These are phyloP conservation scores for Ceratobasidium sp. DNA, from an alignment of 1,284 basidiomycete genomes.

Conservation along the genomic window DNA sequence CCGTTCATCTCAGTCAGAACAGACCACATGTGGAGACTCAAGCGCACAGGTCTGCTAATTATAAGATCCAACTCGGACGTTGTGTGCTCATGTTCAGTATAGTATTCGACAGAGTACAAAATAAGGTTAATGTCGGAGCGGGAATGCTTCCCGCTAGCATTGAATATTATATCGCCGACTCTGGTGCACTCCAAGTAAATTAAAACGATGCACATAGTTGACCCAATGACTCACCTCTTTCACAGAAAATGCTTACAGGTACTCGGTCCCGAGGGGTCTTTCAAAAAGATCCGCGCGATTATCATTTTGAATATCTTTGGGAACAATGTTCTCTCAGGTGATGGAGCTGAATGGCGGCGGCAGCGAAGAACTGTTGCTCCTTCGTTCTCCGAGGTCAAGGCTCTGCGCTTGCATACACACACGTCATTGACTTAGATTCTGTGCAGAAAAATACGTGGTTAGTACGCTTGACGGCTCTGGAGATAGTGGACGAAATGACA, in stretches of 20 bases:
- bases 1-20: not conserved
- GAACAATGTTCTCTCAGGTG: slow-evolving; percentile 23
- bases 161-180: no score
- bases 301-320: slow-evolving; percentile 34
- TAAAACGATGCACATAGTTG: no score
- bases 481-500: slow-evolving; percentile 3
- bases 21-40: not conserved
- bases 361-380: slow-evolving; percentile 36
- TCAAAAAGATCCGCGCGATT: not conserved
- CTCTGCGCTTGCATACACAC: not conserved
- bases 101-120: not conserved
- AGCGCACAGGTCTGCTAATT: not conserved
- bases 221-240: not conserved
- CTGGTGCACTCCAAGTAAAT: no score
- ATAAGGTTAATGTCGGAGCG: no score
- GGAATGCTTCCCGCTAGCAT: no score
- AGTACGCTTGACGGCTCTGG: not conserved
- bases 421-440: not conserved
- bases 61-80: not conserved
- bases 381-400: slow-evolving; percentile 33
- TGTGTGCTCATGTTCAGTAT: not conserved
- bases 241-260: slow-evolving; percentile 17
- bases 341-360: slow-evolving; percentile 31
- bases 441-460: slow-evolving; percentile 14
- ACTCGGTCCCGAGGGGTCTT: slow-evolving; percentile 8